Evolutionary conservation across 192 early-diverging fungal species (phyloP).

Genomic region (Backusella parvicylindrica): DNA sequence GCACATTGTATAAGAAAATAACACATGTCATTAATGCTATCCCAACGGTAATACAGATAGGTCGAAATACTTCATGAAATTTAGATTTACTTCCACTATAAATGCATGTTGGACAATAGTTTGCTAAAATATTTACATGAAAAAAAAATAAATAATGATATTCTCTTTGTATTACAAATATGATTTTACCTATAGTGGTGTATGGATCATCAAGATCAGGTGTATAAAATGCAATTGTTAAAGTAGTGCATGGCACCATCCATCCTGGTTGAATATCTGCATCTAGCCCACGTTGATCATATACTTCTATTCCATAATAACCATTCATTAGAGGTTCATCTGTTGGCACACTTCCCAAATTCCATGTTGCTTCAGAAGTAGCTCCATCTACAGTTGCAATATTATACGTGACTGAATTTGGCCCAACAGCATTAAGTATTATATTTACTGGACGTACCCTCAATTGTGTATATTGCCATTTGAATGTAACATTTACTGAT

Average conservation of each 20-base stretch:
- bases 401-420: constrained; percentile 18
- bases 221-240: constrained; percentile 32
- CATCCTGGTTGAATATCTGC: constrained; percentile 17
- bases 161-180: neutral
- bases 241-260: constrained; percentile 7
- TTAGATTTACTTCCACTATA: constrained; percentile 12
- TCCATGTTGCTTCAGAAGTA: constrained; percentile 28
- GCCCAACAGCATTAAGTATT: constrained; percentile 23
- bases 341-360: constrained; percentile 9
- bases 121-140: constrained; percentile 15
- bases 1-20: neutral
- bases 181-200: neutral
- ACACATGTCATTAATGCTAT: neutral
- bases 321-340: constrained; percentile 26
- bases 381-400: constrained; percentile 18
- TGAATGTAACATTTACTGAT: constrained; percentile 30
- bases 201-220: constrained; percentile 21
- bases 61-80: neutral
- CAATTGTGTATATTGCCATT: constrained; percentile 29
- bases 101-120: constrained; percentile 28
- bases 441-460: constrained; percentile 25
- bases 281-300: constrained; percentile 31
- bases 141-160: constrained; percentile 13
- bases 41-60: neutral
- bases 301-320: constrained; percentile 27